Percentiles rank a stretch among this genome's conserved stretches.
phyloP scores from a whole-genome alignment of 805 yeast genomes.

The Nakazawaea populi region DNA sequence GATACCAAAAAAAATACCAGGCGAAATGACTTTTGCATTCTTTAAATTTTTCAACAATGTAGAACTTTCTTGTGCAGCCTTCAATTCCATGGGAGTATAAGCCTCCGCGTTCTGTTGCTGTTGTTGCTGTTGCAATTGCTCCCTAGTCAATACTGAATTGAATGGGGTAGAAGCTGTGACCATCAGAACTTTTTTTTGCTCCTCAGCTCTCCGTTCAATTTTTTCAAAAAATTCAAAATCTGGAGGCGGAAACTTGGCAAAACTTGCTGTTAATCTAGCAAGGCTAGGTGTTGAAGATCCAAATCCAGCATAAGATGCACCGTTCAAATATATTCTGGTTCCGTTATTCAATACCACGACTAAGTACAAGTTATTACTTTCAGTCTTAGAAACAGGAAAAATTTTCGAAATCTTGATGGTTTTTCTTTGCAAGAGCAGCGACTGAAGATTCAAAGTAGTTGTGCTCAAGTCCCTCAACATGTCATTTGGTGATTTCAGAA shows the following conservation, averaged over 20 bases:
- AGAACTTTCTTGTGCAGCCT: constrained; percentile 50
- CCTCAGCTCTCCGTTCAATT: constrained; percentile 13
- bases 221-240: constrained; percentile 24
- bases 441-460: constrained; percentile 22
- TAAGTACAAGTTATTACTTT: constrained; percentile 63
- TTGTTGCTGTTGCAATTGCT: constrained; percentile 25
- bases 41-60: constrained; percentile 51
- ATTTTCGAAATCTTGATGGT: constrained; percentile 57
- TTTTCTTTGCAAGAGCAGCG: constrained; percentile 43
- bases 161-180: not conserved
- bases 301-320: constrained; percentile 26
- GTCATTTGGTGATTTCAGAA: constrained; percentile 36
- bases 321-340: constrained; percentile 65
- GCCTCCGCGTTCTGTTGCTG: constrained; percentile 22
- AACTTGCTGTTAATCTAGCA: constrained; percentile 31
- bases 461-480: constrained; percentile 42
- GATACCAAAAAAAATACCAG: constrained; percentile 80
- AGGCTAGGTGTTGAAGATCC: constrained; percentile 2
- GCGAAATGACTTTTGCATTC: constrained; percentile 61
- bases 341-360: constrained; percentile 81
- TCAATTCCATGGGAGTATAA: constrained; percentile 27
- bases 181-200: not conserved
- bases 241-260: constrained; percentile 41
- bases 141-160: constrained; percentile 12
- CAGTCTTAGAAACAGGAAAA: constrained; percentile 53